phyloP scores from a whole-genome alignment of 192 early-diverging fungal genomes.

The Thamnidium elegans region DNA sequence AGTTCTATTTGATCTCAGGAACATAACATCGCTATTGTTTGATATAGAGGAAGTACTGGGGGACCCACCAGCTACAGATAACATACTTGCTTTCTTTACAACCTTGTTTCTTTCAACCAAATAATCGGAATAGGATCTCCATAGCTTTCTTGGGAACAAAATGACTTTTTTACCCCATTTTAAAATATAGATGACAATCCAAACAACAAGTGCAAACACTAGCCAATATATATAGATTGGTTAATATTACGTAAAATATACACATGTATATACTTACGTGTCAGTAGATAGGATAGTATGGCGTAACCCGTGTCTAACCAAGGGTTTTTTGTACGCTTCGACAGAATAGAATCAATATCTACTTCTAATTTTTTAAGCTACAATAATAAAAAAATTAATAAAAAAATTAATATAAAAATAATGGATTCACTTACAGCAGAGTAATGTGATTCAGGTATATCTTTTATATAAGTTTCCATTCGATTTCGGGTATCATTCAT shows the following conservation, averaged over 20 bases:
- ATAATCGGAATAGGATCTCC: slow-evolving; percentile 7
- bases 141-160: slow-evolving; percentile 12
- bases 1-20: no score
- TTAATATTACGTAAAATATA: not conserved
- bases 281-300: slow-evolving; percentile 29
- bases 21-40: no score
- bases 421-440: slow-evolving; percentile 26
- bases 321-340: slow-evolving; percentile 36
- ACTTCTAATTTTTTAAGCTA: slow-evolving; percentile 37
- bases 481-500: slow-evolving; percentile 20
- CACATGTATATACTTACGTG: slow-evolving; percentile 19
- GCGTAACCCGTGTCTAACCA: slow-evolving; percentile 35
- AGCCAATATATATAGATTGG: not conserved
- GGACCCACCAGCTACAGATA: no score
- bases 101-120: slow-evolving; percentile 11
- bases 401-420: not conserved
- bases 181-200: slow-evolving; percentile 22
- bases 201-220: slow-evolving; percentile 27
- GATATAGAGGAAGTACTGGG: no score
- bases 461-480: slow-evolving; percentile 29
- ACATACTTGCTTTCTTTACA: slow-evolving; percentile 9
- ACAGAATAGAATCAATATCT: slow-evolving; percentile 32
- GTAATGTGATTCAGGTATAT: slow-evolving; percentile 34
- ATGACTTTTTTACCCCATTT: slow-evolving; percentile 17
- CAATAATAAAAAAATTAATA: not conserved